Base-by-base conservation (phyloP, 257 asterid genomes). In the Solanum okadae region DNA sequence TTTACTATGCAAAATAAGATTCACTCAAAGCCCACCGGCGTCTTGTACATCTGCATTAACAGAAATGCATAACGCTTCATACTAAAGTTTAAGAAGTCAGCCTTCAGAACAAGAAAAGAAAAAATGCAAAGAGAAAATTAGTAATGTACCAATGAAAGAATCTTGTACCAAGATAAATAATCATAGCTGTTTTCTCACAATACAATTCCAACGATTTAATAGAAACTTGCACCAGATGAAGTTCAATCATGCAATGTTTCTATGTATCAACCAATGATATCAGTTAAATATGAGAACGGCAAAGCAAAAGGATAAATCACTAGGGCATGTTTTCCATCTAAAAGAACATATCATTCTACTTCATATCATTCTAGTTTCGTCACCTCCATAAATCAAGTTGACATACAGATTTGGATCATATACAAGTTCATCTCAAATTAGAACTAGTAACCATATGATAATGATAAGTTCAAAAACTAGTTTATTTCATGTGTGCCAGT, bases 31-130 rank as follows among this genome's bases (percentile, higher is more conserved):
- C 90, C 91, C 87, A 70, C 79, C 15, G 13, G 87, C 92, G 77
- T 92, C 91, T 83, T 87, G 87, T 84, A 85, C 87, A 87, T 90
- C 98, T 95, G 95, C 61, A 63, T 77, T 84, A 70, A 89, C 86
- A 46, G 44, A 70, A 89, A 85, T 42, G 49, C 82, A 68, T 27
- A 68, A 85, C 27, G 84, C 59, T 38, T 38, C 84, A 77, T 40
- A 77, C 5, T n/a, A 40, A 38, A 40, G 84, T 77, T 38, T 77
- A 77, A 77, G 84, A n/a, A 13, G 84, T 38, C 61, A n/a, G 84
- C n/a, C 59, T 38, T 11, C 23, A 40, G 13, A 77, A 37, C 59
- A 40, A 77, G 61, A n/a, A 40, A 77, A 77, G 61, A 40, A 77
- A 38, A 25, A 40, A 38, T 23, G 35, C 56, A 2, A 77, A 40